These are phyloP conservation scores for Prunella vulgaris DNA, from an alignment of 257 asterid genomes.

Conservation along the genomic window DNA sequence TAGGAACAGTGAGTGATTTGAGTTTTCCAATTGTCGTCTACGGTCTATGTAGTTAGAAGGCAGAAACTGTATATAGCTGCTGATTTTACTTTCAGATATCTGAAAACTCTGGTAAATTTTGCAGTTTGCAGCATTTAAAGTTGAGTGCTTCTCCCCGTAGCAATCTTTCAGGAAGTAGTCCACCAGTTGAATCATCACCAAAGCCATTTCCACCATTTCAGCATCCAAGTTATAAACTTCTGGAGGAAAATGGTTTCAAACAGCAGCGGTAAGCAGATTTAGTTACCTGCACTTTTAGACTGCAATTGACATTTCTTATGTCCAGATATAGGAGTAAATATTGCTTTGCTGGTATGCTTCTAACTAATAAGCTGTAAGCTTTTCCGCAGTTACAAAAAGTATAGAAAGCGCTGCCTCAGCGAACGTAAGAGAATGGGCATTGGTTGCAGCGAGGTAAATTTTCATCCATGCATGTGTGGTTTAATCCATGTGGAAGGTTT, in stretches of 20 bases:
- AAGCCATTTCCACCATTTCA: slow-evolving; percentile 80
- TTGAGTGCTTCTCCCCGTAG: slow-evolving; percentile 76
- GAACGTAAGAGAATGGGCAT: slow-evolving; percentile 76
- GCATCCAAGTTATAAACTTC: slow-evolving; percentile 86
- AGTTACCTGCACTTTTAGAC: slow-evolving; percentile 6
- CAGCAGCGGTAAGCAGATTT: slow-evolving; percentile 70
- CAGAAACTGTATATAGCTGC: neutral
- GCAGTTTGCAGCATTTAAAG: slow-evolving; percentile 58
- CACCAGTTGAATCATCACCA: slow-evolving; percentile 80
- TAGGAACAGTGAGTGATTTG: neutral
- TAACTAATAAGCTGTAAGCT: slow-evolving; percentile 15
- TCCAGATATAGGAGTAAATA: slow-evolving; percentile 5
- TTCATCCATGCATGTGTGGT: neutral
- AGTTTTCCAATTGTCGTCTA: neutral
- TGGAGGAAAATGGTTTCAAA: slow-evolving; percentile 82
- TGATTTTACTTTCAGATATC: slow-evolving; percentile 7
- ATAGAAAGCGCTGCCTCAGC: slow-evolving; percentile 65
- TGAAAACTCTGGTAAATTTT: slow-evolving; percentile 24
- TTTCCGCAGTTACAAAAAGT: slow-evolving; percentile 67
- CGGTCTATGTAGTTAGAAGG: neutral
- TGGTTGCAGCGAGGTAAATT: slow-evolving; percentile 80
- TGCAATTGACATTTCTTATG: slow-evolving; percentile 5
- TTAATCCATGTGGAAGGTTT: neutral
- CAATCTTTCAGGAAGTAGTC: slow-evolving; percentile 55
- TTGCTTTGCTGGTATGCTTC: slow-evolving; percentile 1